Conservation (phyloP, 148 eudicot species). For the Cornus florida region DNA sequence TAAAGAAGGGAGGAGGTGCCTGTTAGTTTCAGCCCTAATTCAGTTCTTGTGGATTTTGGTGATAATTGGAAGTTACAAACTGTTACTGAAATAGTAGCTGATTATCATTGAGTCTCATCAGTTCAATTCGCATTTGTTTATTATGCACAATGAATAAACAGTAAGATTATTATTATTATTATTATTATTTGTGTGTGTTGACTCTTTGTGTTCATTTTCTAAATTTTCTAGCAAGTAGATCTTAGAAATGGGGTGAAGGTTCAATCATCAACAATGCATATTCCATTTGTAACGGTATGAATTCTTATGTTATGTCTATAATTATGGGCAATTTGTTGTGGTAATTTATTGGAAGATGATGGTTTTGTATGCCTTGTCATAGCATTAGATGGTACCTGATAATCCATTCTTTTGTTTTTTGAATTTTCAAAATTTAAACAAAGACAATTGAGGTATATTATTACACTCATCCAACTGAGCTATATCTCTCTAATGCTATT, state of each 20-base stretch:
- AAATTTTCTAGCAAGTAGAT: slow-evolving; percentile 23
- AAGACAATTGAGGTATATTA: no score
- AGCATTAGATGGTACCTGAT: no score
- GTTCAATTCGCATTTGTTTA: not conserved
- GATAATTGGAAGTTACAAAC: slow-evolving; percentile 67
- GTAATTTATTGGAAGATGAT: not conserved
- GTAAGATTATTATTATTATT: no score
- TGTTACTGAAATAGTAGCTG: slow-evolving; percentile 39
- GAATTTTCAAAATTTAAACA: no score
- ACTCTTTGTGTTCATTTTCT: no score
- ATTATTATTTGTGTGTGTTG: no score
- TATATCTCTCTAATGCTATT: no score
- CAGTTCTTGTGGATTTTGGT: slow-evolving; percentile 50
- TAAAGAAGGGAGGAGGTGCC: slow-evolving; percentile 61
- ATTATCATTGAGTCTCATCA: not conserved
- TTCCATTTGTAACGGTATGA: slow-evolving; percentile 2
- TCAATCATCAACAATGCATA: slow-evolving; percentile 21
- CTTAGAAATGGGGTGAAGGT: slow-evolving; percentile 15
- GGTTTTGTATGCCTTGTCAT: no score
- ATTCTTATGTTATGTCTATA: not conserved
- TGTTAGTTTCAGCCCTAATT: slow-evolving; percentile 60
- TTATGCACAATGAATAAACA: not conserved
- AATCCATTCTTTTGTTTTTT: no score
- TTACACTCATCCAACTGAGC: no score
- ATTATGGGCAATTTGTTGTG: not conserved